Percentiles rank a stretch among this genome's conserved stretches.
Evolutionary conservation across 2,329 filamentous ascomycete genomes (phyloP).

Genomic region (Pochonia chlamydosporia): DNA sequence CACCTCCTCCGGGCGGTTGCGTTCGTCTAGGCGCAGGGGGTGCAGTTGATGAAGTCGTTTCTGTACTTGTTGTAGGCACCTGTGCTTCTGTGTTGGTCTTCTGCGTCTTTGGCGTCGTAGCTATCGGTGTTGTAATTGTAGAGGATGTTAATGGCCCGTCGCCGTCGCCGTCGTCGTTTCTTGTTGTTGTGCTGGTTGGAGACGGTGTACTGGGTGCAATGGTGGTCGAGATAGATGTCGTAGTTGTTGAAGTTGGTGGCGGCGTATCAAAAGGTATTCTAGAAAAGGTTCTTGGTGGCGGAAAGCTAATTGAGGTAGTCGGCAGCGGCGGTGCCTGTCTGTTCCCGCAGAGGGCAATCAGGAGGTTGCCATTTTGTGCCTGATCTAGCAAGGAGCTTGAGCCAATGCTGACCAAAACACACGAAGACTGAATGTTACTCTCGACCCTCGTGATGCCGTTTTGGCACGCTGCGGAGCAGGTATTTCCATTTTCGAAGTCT

Average conservation of each 20-base stretch:
- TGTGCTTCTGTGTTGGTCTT: not conserved
- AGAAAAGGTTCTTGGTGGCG: conserved; percentile 1
- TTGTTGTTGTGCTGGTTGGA: not conserved
- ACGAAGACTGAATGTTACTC: conserved; percentile 21
- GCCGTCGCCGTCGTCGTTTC: not conserved
- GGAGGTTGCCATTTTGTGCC: conserved; percentile 29
- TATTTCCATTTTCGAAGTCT: conserved; percentile 28
- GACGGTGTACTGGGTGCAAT: conserved; percentile 5
- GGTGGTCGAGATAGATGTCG: conserved; percentile 1
- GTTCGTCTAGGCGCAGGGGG: conserved; percentile 5
- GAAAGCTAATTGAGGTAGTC: conserved; percentile 1
- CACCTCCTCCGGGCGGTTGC: conserved; percentile 13
- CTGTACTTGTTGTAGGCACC: not conserved
- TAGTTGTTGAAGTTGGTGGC: not conserved
- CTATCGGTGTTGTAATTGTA: not conserved
- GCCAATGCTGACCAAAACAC: conserved; percentile 17
- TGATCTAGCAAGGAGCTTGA: conserved; percentile 29
- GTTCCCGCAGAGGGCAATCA: conserved; percentile 28
- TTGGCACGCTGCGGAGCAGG: conserved; percentile 33
- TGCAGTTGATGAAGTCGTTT: conserved; percentile 6
- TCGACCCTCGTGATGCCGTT: conserved; percentile 21
- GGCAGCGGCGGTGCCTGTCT: conserved; percentile 8
- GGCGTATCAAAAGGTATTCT: not conserved
- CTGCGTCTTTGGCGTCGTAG: not conserved
- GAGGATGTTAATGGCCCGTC: not conserved